phyloP scores from a whole-genome alignment of 2,329 filamentous ascomycete species.

The Cladosporium sp. region DNA sequence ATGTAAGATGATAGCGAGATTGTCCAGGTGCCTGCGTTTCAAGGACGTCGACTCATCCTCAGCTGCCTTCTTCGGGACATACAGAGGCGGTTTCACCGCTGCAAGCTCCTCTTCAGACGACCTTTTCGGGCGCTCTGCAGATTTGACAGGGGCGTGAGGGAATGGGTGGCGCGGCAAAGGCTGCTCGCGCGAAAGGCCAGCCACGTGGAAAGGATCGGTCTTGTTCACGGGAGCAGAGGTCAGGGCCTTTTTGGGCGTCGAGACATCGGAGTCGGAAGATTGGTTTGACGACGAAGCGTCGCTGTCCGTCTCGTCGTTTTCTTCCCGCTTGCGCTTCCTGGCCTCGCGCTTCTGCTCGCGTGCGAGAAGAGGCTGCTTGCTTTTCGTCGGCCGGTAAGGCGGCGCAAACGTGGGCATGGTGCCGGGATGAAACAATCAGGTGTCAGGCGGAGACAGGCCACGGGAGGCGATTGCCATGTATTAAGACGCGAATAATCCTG shows the following conservation, averaged over 20 bases:
- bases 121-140: constrained; percentile 15
- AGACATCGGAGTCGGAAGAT: constrained; percentile 5
- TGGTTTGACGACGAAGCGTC: background rate
- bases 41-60: constrained; percentile 27
- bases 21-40: constrained; percentile 54
- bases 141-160: constrained; percentile 35
- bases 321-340: constrained; percentile 23
- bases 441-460: background rate
- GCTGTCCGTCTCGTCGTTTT: background rate
- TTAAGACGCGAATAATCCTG: constrained; percentile 4
- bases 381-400: constrained; percentile 20
- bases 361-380: constrained; percentile 21
- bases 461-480: background rate
- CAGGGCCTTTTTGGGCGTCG: background rate
- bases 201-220: constrained; percentile 33
- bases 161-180: constrained; percentile 38
- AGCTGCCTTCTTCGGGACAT: constrained; percentile 20
- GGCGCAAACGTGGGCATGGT: constrained; percentile 26
- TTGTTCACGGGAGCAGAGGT: constrained; percentile 20
- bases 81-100: constrained; percentile 37
- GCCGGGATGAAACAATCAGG: background rate
- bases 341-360: constrained; percentile 20
- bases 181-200: constrained; percentile 35
- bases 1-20: constrained; percentile 65
- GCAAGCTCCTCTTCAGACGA: constrained; percentile 36